Percentiles rank a stretch among this genome's conserved stretches.
phyloP scores from a whole-genome alignment of 2,329 filamentous ascomycete species.

The Aureobasidium sp. region DNA sequence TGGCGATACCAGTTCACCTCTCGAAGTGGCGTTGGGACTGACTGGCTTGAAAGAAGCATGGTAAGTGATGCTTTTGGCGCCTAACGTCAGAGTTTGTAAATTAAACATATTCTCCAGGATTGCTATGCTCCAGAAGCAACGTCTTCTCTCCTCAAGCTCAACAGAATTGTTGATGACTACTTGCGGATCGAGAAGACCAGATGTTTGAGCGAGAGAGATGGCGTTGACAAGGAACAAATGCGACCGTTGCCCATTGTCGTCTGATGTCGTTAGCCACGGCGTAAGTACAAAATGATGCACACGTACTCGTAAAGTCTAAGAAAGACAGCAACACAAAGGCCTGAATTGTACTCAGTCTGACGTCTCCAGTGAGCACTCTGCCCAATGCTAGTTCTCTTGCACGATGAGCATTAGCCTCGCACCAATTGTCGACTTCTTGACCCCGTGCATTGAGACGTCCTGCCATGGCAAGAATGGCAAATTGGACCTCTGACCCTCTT shows the following conservation, averaged over 20 bases:
- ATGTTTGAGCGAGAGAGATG: constrained; percentile 1
- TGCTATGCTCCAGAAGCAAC: constrained; percentile 12
- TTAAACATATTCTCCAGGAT: constrained; percentile 13
- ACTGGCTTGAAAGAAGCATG: constrained; percentile 5
- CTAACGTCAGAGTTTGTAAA: neutral
- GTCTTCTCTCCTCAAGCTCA: constrained; percentile 4
- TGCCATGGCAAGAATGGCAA: constrained; percentile 9
- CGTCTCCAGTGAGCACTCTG: neutral
- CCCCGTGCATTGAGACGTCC: constrained; percentile 4
- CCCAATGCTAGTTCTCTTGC: neutral
- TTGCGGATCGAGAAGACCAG: constrained; percentile 1
- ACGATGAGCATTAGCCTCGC: constrained; percentile 12
- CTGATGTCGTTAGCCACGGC: neutral
- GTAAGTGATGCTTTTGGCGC: neutral
- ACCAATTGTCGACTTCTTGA: constrained; percentile 8
- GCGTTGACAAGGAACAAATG: constrained; percentile 6
- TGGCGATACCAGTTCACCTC: neutral
- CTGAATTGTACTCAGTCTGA: constrained; percentile 10
- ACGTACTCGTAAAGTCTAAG: constrained; percentile 13
- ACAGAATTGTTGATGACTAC: neutral
- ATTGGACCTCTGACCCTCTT: constrained; percentile 2
- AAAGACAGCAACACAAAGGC: constrained; percentile 7
- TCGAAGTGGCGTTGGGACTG: constrained; percentile 1
- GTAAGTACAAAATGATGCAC: fast-evolving
- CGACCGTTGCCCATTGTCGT: constrained; percentile 7